These are phyloP conservation scores for Lasiosphaeria hispida DNA, from an alignment of 495 filamentous ascomycete species.

Conservation along the genomic window DNA sequence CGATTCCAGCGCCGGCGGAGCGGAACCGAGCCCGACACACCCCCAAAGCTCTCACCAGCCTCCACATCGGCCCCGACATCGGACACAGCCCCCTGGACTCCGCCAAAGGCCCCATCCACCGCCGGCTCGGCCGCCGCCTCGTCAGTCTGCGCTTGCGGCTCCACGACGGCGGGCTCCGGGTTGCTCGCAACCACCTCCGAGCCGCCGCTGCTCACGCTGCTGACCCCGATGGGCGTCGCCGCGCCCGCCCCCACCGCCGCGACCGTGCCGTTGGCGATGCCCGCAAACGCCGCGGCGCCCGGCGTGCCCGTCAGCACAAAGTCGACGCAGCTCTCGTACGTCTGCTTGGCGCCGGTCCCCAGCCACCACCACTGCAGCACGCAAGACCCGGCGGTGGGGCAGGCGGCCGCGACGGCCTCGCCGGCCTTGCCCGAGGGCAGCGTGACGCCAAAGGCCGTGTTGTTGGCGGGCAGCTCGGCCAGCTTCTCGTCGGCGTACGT, in stretches of 20 bases:
- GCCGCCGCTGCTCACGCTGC: too few relatives aligned
- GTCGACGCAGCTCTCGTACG: constrained; percentile 68
- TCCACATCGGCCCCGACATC: not conserved
- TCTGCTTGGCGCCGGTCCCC: constrained; percentile 61
- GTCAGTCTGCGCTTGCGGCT: not conserved
- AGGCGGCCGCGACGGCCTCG: constrained; percentile 31
- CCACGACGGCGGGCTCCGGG: not conserved
- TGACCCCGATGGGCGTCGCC: too few relatives aligned
- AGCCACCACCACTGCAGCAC: constrained; percentile 61
- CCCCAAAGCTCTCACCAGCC: constrained; percentile 3
- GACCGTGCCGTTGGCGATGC: not conserved
- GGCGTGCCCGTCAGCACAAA: constrained; percentile 35
- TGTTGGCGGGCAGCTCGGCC: constrained; percentile 44
- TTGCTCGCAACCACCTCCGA: too few relatives aligned
- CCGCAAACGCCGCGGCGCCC: too few relatives aligned
- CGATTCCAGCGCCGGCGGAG: not conserved
- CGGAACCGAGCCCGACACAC: not conserved
- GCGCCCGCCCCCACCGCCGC: not conserved
- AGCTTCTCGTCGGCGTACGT: constrained; percentile 44
- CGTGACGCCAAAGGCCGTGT: constrained; percentile 64
- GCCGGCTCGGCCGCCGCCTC: not conserved
- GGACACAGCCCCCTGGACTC: not conserved
- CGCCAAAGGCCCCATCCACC: constrained; percentile 10
- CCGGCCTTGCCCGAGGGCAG: constrained; percentile 43
- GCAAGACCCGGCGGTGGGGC: constrained; percentile 55